A percentile compares a stretch with the other conserved stretches of the same genome.
These are phyloP conservation scores for Paraconiothyrium sp. DNA, from an alignment of 2,329 filamentous ascomycete species.

Conservation along the genomic window DNA sequence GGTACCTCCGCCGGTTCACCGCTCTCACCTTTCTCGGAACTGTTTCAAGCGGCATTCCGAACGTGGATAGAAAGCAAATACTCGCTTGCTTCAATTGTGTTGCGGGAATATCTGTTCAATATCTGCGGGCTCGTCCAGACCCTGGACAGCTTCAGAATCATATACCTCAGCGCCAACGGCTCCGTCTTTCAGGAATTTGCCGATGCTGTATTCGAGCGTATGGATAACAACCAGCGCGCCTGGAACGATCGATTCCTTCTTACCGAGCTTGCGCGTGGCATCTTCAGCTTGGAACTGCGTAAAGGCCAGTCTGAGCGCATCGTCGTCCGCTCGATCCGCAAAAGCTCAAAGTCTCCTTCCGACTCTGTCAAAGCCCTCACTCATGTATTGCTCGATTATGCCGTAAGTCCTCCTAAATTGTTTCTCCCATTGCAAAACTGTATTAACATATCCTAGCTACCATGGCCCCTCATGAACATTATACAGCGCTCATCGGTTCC, in stretches of 20 bases:
- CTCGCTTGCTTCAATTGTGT: constrained; percentile 70
- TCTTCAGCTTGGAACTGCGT: constrained; percentile 64
- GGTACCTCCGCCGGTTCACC: constrained; percentile 51
- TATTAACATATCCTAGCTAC: constrained; percentile 40
- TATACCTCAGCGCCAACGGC: constrained; percentile 83
- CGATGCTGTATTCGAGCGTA: constrained; percentile 75
- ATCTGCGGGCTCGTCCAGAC: constrained; percentile 73
- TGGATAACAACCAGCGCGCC: constrained; percentile 67
- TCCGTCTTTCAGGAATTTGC: constrained; percentile 72
- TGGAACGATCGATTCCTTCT: constrained; percentile 88
- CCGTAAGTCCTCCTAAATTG: constrained; percentile 59
- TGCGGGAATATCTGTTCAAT: constrained; percentile 73
- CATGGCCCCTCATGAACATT: constrained; percentile 75
- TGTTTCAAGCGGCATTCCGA: constrained; percentile 76
- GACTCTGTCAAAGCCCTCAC: constrained; percentile 70
- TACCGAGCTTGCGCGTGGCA: constrained; percentile 78
- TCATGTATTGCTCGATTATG: constrained; percentile 72
- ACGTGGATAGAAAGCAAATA: constrained; percentile 81
- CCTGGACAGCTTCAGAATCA: constrained; percentile 71
- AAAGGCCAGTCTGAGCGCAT: constrained; percentile 70
- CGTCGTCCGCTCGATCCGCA: constrained; percentile 62
- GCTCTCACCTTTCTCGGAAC: constrained; percentile 75
- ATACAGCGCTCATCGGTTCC: constrained; percentile 71
- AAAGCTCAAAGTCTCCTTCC: constrained; percentile 54
- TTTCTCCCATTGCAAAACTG: not conserved